Percentiles rank a stretch among this genome's conserved stretches.
phyloP scores from a whole-genome alignment of 2,329 filamentous ascomycete genomes.

The Fusarium praegraminearum region DNA sequence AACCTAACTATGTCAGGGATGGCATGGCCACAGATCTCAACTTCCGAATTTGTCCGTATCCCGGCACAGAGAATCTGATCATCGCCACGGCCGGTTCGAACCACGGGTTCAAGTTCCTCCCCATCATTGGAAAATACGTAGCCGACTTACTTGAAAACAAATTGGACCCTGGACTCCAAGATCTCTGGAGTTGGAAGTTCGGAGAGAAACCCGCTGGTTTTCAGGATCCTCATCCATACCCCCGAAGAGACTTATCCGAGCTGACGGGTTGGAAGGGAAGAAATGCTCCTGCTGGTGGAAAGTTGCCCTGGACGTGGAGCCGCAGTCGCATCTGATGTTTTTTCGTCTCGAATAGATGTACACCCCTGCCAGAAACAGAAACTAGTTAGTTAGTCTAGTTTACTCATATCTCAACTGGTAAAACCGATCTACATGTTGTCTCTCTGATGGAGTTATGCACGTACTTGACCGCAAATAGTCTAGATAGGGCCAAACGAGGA shows the following conservation, averaged over 20 bases:
- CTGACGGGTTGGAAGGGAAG: constrained; percentile 40
- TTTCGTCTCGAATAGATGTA: not conserved
- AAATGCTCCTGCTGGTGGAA: constrained; percentile 39
- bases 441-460: constrained; percentile 11
- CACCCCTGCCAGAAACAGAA: not conserved
- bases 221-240: constrained; percentile 41
- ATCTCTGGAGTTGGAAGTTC: constrained; percentile 54
- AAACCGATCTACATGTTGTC: not conserved
- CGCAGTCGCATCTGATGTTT: constrained; percentile 29
- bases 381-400: not conserved
- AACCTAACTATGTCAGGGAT: constrained; percentile 41
- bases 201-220: constrained; percentile 36
- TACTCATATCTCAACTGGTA: constrained; percentile 19
- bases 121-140: constrained; percentile 64
- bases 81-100: constrained; percentile 65
- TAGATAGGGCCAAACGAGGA: constrained; percentile 5
- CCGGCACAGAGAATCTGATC: constrained; percentile 54
- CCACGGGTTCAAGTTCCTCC: constrained; percentile 67
- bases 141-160: constrained; percentile 47
- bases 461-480: not conserved
- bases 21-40: constrained; percentile 50
- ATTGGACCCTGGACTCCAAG: constrained; percentile 55
- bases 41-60: constrained; percentile 43
- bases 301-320: constrained; percentile 44
- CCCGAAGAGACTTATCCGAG: constrained; percentile 35